Evolutionary conservation across 495 filamentous ascomycete genomes (phyloP).

Genomic region (Annulohypoxylon bovei): DNA sequence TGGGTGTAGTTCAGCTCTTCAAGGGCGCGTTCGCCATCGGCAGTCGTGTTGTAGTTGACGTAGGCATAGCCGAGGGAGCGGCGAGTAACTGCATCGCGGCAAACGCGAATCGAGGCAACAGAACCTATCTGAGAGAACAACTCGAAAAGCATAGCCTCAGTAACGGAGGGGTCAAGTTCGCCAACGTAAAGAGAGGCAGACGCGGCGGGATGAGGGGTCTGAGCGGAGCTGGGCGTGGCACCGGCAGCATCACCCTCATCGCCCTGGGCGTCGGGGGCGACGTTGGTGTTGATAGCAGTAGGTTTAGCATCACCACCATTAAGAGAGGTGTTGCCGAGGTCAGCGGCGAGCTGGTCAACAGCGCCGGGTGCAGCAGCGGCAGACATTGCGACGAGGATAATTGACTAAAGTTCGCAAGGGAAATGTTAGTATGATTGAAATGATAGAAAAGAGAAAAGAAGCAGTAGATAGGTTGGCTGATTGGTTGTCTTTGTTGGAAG

Average conservation of each 20-base stretch:
- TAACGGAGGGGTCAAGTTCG: conserved; percentile 96
- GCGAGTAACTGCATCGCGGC: conserved; percentile 97
- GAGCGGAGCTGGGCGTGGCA: conserved; percentile 76
- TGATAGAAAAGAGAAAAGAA: not conserved
- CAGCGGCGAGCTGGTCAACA: conserved; percentile 75
- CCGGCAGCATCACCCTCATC: conserved; percentile 67
- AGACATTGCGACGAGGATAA: conserved; percentile 66
- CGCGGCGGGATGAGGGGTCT: conserved; percentile 76
- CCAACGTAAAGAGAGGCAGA: conserved; percentile 99
- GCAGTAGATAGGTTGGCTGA: not conserved
- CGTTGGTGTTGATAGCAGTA: conserved; percentile 73
- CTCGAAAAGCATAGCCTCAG: conserved; percentile 99
- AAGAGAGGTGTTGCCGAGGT: conserved; percentile 67
- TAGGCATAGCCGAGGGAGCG: conserved; percentile 99
- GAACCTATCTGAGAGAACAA: conserved; percentile 99
- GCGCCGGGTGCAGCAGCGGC: conserved; percentile 67
- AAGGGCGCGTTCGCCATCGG: conserved; percentile 95
- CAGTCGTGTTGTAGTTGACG: conserved; percentile 99
- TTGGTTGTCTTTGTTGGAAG: not conserved
- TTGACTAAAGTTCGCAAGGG: conserved; percentile 14
- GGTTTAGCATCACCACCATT: conserved; percentile 70
- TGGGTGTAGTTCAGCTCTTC: conserved; percentile 99
- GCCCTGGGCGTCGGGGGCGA: conserved; percentile 60
- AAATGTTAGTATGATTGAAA: conserved; percentile 16
- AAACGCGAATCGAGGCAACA: conserved; percentile 99